Evolutionary conservation across 2,329 filamentous ascomycete species (phyloP).

Genomic region (Blastomyces emzantsi): DNA sequence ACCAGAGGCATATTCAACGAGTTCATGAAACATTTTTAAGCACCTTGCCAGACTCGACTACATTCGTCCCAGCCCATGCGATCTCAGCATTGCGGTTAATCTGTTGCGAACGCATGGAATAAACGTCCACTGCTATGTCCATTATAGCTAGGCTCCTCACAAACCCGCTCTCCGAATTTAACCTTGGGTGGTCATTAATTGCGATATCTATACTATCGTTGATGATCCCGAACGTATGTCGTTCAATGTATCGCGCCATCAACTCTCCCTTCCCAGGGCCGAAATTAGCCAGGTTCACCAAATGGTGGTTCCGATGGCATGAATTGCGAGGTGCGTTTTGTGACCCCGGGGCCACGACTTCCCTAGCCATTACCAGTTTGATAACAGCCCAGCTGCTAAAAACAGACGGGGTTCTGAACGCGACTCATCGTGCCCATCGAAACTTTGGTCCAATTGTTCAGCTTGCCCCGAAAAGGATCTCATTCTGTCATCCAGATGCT

Average conservation of each 20-base stretch:
- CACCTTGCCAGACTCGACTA: neutral
- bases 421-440: conserved; percentile 9
- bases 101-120: neutral
- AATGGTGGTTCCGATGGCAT: conserved; percentile 14
- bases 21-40: neutral
- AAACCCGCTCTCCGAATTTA: neutral
- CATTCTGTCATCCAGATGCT: conserved; percentile 18
- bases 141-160: neutral
- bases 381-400: neutral
- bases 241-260: conserved; percentile 7
- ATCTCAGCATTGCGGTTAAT: neutral
- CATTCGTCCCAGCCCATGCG: neutral
- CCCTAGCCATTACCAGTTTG: neutral
- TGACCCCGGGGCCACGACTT: neutral
- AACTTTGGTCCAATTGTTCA: conserved; percentile 17
- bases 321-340: conserved; percentile 13
- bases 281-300: conserved; percentile 15
- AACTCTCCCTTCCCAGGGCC: conserved; percentile 17
- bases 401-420: conserved; percentile 1
- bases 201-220: neutral
- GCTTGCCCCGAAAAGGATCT: conserved; percentile 13
- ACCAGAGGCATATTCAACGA: neutral
- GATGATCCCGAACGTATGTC: neutral
- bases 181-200: neutral
- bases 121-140: neutral